Base-by-base conservation (phyloP, 1,284 basidiomycete genomes). In the Pseudozyma pruni region DNA sequence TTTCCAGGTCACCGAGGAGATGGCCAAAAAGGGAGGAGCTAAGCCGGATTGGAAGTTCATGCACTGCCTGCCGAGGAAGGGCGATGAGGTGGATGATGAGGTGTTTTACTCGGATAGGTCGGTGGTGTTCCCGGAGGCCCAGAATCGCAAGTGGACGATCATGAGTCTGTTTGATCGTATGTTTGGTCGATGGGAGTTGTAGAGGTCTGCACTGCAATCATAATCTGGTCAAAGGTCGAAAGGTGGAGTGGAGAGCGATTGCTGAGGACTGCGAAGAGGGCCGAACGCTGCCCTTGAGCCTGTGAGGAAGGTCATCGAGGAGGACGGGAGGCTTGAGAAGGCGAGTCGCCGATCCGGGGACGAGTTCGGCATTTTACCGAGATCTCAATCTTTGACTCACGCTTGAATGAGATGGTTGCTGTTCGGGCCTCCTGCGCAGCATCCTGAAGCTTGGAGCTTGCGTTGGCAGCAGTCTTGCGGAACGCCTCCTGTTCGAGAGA, bases 31-130 rank as follows among this genome's bases (percentile, higher is more conserved):
- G 48, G 91, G 91, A 4, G 91, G 90, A 8, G 94, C 94, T 14
- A 91, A 93, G 44, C 87, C 88, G 3, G 86, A 93, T 78, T 97
- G 94, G 94, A 90, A 91, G 83, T 98, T 98, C 86, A 85, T 98
- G 85, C 95, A 98, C 82, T 98, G 95, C 83, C 86, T 98, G 40
- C 96, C 95, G 16, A 87, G 95, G 40, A 96, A 98, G 84, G 84
- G 87, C 53, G 87, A 98, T 73, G 95, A 98, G 84, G 96, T 81
- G 22, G 78, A 81, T 38, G 80, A 80, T 39, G 56, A 75, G 42
- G 79, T 82, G 14, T 83, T 83, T 51, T 82, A 82, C 46, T 75
- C 76, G 16, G 46, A 71, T 11, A 68, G 81, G 11, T 77, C 74
- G 0, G 52, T 83, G 20, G 81, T 83, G 34, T 83, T 82, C 64